Conservation (phyloP, 2,329 filamentous ascomycete species). For the Pleurostoma richardsiae region DNA sequence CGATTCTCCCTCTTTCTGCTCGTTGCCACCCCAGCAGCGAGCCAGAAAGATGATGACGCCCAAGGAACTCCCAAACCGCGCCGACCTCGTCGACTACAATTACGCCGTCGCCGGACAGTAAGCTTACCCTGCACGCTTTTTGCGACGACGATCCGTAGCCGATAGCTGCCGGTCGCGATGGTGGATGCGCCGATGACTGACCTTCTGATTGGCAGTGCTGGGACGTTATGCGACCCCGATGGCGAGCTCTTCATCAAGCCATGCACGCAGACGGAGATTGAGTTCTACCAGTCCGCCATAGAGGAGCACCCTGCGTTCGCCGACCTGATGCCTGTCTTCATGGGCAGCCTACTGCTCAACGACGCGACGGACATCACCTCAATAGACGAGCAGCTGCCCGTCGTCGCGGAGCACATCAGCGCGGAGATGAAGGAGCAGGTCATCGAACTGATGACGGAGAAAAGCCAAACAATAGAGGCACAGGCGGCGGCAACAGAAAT, state of each 20-base stretch:
- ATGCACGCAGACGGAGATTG: constrained; percentile 78
- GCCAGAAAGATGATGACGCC: constrained; percentile 14
- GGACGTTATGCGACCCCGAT: constrained; percentile 77
- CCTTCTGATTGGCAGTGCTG: constrained; percentile 56
- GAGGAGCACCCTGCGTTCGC: constrained; percentile 67
- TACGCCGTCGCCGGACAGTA: constrained; percentile 82
- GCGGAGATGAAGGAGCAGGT: constrained; percentile 32
- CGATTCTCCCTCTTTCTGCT: constrained; percentile 2
- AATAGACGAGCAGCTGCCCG: constrained; percentile 45
- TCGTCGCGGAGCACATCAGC: constrained; percentile 36
- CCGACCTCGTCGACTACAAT: constrained; percentile 63
- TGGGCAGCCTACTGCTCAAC: constrained; percentile 73
- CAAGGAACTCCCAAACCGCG: constrained; percentile 45
- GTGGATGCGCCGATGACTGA: constrained; percentile 11
- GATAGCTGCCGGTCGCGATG: too few relatives aligned
- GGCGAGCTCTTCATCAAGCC: constrained; percentile 92
- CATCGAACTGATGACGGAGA: constrained; percentile 11
- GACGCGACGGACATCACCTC: constrained; percentile 40
- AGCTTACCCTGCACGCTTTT: constrained; percentile 28
- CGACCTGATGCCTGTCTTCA: constrained; percentile 76
- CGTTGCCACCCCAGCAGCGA: constrained; percentile 4
- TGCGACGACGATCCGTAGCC: too few relatives aligned
- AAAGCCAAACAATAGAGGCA: constrained; percentile 8
- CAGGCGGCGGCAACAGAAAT: constrained; percentile 1
- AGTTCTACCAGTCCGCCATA: constrained; percentile 76